Evolutionary conservation across 805 yeast genomes (phyloP), one percentile per base, ranked within the genome.

Genomic region (Yarrowia sp.): DNA sequence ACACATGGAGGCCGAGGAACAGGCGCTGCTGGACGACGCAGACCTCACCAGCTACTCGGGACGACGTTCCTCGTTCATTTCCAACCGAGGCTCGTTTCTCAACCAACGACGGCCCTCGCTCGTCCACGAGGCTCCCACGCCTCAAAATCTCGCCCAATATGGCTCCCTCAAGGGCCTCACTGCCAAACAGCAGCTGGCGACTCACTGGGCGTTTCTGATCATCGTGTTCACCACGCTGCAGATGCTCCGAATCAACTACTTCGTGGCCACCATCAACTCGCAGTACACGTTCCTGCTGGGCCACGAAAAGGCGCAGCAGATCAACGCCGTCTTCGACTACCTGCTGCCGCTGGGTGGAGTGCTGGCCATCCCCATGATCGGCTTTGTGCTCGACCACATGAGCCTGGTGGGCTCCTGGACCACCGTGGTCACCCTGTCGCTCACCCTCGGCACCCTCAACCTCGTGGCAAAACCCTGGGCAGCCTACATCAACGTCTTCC

Each of bases 261-360:
- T 92, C 77, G 95, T 93, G 67, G 98, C 97, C 9, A 91, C 98
- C 1, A 81, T 93, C 42, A 85, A 87, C 73, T 80, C 96, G 0
- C 98, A 93, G 79, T 96, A 92, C 80, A 83, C 83, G 33, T 94
- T 81, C 74, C 82, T 92, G 70, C 81, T 92, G 67, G 85, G 84
- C 13, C 80, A 81, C 71, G 76, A 80, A 3, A 70, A 73, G 2
- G 96, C 96, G 0, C 75, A 82, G 33, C 72, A 74, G 13, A 78
- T 91, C 61, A 92, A 92, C 76, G 85, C 85, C 65, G 87, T 91
- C 70, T 94, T 93, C 73, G 98, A 94, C 75, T 73, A 90, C 66
- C 93, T 95, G 0, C 82, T 93, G 70, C 98, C 98, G 0, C 72
- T 91, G 12, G 98, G 98, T 33, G 98, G 98, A 30, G 79, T 93